Evolutionary conservation across 2,329 filamentous ascomycete genomes (phyloP), one percentile per base, ranked within the genome.

Genomic region (Pyrenochaeta sp.): DNA sequence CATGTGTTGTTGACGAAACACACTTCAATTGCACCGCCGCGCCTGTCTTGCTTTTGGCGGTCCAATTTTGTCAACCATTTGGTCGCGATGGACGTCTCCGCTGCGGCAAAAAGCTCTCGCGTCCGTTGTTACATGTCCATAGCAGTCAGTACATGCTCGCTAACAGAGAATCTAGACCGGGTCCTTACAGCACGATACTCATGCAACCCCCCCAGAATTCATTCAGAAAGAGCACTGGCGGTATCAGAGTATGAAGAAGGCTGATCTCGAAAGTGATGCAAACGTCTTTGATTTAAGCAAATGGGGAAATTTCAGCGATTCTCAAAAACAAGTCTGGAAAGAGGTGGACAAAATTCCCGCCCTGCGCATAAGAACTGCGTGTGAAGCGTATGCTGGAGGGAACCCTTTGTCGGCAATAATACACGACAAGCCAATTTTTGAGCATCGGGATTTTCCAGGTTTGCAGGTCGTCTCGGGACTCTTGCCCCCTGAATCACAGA

Each of bases 401-500:
- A 53, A 48, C 41, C 48, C 60, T 13, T 50, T 68, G 6, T 41
- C 51, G 18, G 34, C 44, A 6, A 30, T 50, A 11, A 44, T 40
- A 14, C 20, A 59, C 20, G 69, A 71, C 46, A 63, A 54, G 7
- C 55, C 55, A 2, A 55, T 71, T 9, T 72, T 65, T 23, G 68
- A 71, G 41, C 62, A 72, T 51, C 49, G 57, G 13, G 67, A 72
- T 18, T 72, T 72, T 30, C 69, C 69, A 10, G 69, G 93, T 36
- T 82, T 99, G 4, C 79, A 88, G 40, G 81, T 97, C 34, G 75
- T 93, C 1, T 91, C 92, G 8, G 80, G 81, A 15, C 75, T 97
- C 7, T 73, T 97, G 7, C 86, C 91, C 7, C 80, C 82, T n/a
- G 67, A 76, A 7, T 78, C 89, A 4, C 93, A 99, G 65, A 76